Conservation (phyloP, 257 asterid species). For the Cynanchum wilfordii region DNA sequence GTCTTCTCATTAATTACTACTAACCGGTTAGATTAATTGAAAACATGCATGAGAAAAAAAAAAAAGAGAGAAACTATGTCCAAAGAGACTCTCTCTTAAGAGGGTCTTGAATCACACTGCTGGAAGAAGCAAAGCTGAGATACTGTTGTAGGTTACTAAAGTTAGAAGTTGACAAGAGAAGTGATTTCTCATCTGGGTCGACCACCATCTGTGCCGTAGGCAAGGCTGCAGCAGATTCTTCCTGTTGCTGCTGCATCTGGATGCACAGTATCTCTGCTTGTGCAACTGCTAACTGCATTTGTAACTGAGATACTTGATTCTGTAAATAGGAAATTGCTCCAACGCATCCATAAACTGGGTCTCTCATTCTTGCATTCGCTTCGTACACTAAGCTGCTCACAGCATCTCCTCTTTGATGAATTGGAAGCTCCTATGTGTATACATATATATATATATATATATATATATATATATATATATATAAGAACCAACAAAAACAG, state of each 20-base stretch:
- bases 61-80: conserved; percentile 29
- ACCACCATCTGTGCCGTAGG: conserved; percentile 14
- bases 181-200: conserved; percentile 42
- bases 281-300: conserved; percentile 80
- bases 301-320: conserved; percentile 75
- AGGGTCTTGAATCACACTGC: conserved; percentile 68
- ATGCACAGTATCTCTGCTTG: conserved; percentile 80
- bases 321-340: conserved; percentile 81
- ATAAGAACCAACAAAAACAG: no score
- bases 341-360: conserved; percentile 85
- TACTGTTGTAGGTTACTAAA: conserved; percentile 61
- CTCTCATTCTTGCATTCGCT: conserved; percentile 82
- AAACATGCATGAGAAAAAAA: not conserved
- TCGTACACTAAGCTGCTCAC: conserved; percentile 85
- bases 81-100: conserved; percentile 88
- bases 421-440: conserved; percentile 55
- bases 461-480: no score
- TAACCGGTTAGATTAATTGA: conserved; percentile 20
- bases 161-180: conserved; percentile 32
- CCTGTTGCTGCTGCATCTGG: conserved; percentile 74
- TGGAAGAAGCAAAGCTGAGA: conserved; percentile 52
- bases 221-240: conserved; percentile 14
- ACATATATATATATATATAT: no score
- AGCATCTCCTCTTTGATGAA: conserved; percentile 73
- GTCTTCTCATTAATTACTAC: not conserved